These are phyloP conservation scores for Leccinellum luteum DNA, from an alignment of 768 basidiomycete species.

Conservation along the genomic window DNA sequence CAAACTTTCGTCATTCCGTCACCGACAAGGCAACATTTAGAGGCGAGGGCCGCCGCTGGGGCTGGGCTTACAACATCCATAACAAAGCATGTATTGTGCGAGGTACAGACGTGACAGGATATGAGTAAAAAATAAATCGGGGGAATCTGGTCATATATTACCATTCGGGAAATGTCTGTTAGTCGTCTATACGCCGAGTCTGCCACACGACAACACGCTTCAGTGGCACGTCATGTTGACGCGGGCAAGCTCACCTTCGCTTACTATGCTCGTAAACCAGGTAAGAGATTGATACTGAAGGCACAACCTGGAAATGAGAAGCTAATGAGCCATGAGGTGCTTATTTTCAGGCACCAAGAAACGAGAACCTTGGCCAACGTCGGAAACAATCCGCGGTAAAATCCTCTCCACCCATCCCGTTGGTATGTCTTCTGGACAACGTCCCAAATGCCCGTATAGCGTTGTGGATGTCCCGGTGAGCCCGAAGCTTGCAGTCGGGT, in stretches of 20 bases:
- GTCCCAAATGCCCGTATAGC: slow-evolving; percentile 85
- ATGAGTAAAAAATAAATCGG: slow-evolving; percentile 23
- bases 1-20: background rate
- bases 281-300: slow-evolving; percentile 95
- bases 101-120: slow-evolving; percentile 28
- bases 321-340: slow-evolving; percentile 1
- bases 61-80: slow-evolving; percentile 8
- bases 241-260: slow-evolving; percentile 52
- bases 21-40: background rate
- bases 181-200: slow-evolving; percentile 57
- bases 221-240: background rate
- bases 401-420: slow-evolving; percentile 89
- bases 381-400: slow-evolving; percentile 90
- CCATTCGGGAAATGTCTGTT: slow-evolving; percentile 6
- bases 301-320: slow-evolving; percentile 65
- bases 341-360: background rate
- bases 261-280: slow-evolving; percentile 90
- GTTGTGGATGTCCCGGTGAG: slow-evolving; percentile 90
- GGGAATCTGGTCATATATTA: slow-evolving; percentile 25
- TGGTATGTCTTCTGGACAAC: slow-evolving; percentile 77
- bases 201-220: slow-evolving; percentile 24
- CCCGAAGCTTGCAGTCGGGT: slow-evolving; percentile 96
- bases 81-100: slow-evolving; percentile 20
- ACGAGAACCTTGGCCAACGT: slow-evolving; percentile 80
- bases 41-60: background rate